These are phyloP conservation scores for Parasarocladium wereldwijsianum DNA, from an alignment of 2,329 filamentous ascomycete species.

Conservation along the genomic window DNA sequence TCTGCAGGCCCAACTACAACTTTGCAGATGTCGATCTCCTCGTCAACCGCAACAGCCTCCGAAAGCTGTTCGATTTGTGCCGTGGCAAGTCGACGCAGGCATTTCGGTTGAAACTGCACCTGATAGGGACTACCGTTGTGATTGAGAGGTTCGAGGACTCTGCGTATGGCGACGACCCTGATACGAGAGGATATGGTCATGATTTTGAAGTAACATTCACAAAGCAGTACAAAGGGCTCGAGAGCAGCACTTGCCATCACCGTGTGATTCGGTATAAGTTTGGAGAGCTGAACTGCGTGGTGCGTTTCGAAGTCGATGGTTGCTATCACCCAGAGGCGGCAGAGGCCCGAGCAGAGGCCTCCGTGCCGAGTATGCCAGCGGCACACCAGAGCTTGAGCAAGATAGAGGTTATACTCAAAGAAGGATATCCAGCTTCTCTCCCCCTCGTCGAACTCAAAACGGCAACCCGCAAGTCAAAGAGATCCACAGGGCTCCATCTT, in stretches of 20 bases:
- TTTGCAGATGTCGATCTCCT: constrained; percentile 16
- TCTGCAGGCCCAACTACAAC: constrained; percentile 9
- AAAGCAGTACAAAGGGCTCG: constrained; percentile 1
- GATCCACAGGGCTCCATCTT: background rate
- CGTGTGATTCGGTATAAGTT: constrained; percentile 9
- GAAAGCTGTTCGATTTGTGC: constrained; percentile 12
- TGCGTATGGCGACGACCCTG: background rate
- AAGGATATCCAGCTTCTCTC: too few relatives aligned
- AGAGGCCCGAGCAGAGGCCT: background rate
- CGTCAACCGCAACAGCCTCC: constrained; percentile 12
- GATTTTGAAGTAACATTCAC: constrained; percentile 8
- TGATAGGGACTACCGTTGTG: constrained; percentile 5
- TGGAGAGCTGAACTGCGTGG: constrained; percentile 8
- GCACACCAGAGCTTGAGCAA: background rate
- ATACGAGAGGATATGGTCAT: constrained; percentile 3
- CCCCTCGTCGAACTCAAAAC: constrained; percentile 1
- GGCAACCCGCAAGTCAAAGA: background rate
- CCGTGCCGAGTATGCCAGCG: background rate
- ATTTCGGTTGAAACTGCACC: constrained; percentile 10
- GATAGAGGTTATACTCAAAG: too few relatives aligned
- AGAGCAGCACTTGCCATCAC: constrained; percentile 6
- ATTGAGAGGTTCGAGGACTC: background rate
- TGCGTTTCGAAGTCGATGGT: constrained; percentile 10
- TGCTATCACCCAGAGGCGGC: background rate
- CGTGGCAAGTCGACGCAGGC: constrained; percentile 1